A percentile compares a stretch with the other conserved stretches of the same genome.
Conservation (phyloP, 306 rosid genomes). For the Cyclanthera cordifolia region DNA sequence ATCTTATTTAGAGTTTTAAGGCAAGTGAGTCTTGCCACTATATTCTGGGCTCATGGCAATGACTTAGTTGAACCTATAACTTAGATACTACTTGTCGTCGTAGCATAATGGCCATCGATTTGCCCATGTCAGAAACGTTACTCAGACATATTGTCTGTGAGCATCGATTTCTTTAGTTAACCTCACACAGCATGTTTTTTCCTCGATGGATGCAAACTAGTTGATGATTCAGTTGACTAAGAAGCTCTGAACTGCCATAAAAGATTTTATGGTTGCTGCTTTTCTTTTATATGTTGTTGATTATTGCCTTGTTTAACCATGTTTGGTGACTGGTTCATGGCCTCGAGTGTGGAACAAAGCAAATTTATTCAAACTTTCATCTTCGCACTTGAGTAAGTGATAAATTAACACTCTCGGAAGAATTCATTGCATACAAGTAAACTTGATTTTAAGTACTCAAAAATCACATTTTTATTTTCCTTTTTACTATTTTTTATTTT, state of each 20-base stretch:
- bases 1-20: not conserved
- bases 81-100: not conserved
- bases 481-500: no score
- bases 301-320: not conserved
- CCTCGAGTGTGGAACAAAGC: not conserved
- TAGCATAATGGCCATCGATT: not conserved
- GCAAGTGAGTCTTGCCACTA: not conserved
- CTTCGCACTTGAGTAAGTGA: no score
- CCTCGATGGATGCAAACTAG: not conserved
- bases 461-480: no score
- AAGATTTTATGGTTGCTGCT: not conserved
- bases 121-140: not conserved
- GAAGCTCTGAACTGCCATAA: not conserved
- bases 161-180: not conserved
- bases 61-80: not conserved
- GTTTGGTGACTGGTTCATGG: not conserved
- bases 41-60: not conserved
- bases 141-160: not conserved
- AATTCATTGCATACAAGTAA: no score
- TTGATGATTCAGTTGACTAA: not conserved
- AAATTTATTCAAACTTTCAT: no score
- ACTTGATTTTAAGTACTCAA: no score
- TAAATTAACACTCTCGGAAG: no score
- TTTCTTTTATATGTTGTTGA: not conserved
- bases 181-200: not conserved